Evolutionary conservation across 108 stramenopile genomes (phyloP), one percentile per base, ranked within the genome.

Genomic region (Cyclotella sp.): DNA sequence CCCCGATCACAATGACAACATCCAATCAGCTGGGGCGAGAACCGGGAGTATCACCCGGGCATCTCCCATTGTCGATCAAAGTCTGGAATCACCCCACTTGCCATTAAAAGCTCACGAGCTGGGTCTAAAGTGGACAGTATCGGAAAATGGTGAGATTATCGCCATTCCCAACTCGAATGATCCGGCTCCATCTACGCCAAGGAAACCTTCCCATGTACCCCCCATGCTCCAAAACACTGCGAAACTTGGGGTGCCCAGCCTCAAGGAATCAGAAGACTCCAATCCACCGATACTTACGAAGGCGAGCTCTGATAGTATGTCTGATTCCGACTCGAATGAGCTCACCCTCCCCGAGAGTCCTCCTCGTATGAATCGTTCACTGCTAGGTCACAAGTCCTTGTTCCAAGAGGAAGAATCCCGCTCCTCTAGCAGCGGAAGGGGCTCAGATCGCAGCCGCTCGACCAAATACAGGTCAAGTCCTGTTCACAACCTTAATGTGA

Each of bases 311-410:
- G 69, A 70, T 30, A 70, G 69, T 29, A 13, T 19, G 16, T 70
- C 69, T 10, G 55, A 70, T 10, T 16, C 39, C 0, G 41, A 26
- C 14, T 70, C 69, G 12, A 42, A 55, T 43, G 55, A 70, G 24
- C 24, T 58, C 22, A 34, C 24, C 49, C 67, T 68, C 5, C 69
- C 69, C 26, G 69, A 70, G 34, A 70, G 69, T 70, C 69, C 69
- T 57, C 69, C 69, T 21, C 54, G 55, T 27, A 58, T 70, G 69
- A 70, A 55, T 43, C 69, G 69, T 53, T 70, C 69, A 0, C 8
- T 58, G 14, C 18, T 28, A 9, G 54, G 43, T 47, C 61, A 68
- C 29, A 55, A 55, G 42, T 70, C 69, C 0, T 27, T 70, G 41
- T 70, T 70, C 57, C 26, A 70, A 44, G 69, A 70, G 16, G 64